These are phyloP conservation scores for Penicillium sp. DNA, from an alignment of 2,329 filamentous ascomycete species.

Conservation along the genomic window DNA sequence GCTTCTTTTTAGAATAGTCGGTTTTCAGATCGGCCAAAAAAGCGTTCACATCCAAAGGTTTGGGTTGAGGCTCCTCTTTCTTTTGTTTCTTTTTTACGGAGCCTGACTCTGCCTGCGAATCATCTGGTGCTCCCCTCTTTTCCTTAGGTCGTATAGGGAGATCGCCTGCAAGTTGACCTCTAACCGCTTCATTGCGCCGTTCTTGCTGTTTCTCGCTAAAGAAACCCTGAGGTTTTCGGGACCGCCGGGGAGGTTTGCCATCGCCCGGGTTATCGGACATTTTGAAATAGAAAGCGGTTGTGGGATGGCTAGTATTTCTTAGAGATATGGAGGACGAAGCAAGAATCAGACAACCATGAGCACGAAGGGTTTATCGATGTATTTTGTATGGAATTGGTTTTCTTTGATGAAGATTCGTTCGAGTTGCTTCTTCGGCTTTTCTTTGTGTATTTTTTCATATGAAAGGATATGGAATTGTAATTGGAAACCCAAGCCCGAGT, in stretches of 20 bases:
- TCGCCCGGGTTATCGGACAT: not conserved
- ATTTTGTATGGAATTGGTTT: not conserved
- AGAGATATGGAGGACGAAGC: not conserved
- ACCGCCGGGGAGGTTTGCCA: not conserved
- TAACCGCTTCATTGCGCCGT: not conserved
- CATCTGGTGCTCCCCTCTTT: not conserved
- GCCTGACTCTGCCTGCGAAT: no score
- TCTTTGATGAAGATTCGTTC: not conserved
- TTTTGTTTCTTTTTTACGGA: not conserved
- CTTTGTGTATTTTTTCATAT: not conserved
- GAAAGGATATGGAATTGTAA: not conserved
- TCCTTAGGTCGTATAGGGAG: not conserved
- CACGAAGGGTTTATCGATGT: not conserved
- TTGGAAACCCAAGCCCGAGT: not conserved
- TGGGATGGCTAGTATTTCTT: not conserved
- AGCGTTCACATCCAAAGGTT: not conserved
- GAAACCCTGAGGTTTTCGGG: not conserved
- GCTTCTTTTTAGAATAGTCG: not conserved
- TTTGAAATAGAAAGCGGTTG: not conserved
- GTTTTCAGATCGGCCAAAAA: not conserved
- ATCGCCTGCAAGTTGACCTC: not conserved
- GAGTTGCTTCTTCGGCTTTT: not conserved
- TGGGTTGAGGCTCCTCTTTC: not conserved
- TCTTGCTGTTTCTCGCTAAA: not conserved
- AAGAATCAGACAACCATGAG: not conserved